Base-by-base conservation (phyloP, 768 basidiomycete species). In the Butyriboletus loyo region DNA sequence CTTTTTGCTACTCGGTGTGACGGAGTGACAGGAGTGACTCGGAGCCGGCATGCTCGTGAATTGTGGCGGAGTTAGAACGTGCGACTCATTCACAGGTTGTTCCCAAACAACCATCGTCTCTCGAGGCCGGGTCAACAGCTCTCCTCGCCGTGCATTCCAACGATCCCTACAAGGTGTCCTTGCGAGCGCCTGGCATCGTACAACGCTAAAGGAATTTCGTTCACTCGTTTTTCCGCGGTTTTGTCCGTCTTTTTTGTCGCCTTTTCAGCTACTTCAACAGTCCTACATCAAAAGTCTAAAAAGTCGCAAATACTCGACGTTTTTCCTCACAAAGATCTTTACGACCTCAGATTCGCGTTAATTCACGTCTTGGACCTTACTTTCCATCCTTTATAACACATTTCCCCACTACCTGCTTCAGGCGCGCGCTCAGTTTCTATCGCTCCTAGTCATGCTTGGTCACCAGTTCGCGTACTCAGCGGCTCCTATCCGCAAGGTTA, bases 401-500 rank as follows among this genome's bases (percentile, higher is more conserved):
- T 14, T 34, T 19, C n/a, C 39, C 49, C 39, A 22, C 24, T n/a
- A 11, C 31, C 21, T 48, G 34, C 53, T 36, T 46, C 52, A 49
- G 43, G 49, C 65, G 57, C 68, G 61, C 57, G 28, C 55, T 55
- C 43, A 35, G 22, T 19, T 27, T 36, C 28, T 42, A 48, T 47
- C 47, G 13, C 24, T 37, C 19, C 30, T 31, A 66, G 74, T 49
- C 73, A 92, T 92, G 89, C 78, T 91, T 51, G 89, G 89, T 59
- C 89, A 92, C 74, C 87, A 89, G 72, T 92, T 93, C 65, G 90
- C 94, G 56, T 90, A 82, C 72, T 97, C 95, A 25, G 86, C 91
- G 65, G 95, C 94, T 49, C 96, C 96, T 28, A 82, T 96, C 73
- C 88, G 91, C 74, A 92, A 92, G 75, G 91, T 98, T 64, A 89